A percentile compares a stretch with the other conserved stretches of the same genome.
Evolutionary conservation across 305 asterid genomes (phyloP).

Genomic region (Withania somnifera): DNA sequence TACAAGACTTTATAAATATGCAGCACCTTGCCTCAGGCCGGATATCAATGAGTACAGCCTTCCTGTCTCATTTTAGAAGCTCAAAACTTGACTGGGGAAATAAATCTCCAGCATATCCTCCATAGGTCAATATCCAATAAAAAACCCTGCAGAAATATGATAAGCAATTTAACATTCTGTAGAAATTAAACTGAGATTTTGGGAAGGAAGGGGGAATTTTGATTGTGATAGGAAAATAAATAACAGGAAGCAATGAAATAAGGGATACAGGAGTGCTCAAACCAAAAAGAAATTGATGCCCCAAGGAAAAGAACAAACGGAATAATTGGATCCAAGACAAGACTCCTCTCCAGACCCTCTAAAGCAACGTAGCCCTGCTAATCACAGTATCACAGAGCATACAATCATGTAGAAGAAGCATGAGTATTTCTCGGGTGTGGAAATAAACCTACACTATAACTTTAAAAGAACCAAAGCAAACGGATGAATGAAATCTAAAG

Average conservation of each 20-base stretch:
- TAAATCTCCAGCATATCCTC: slow-evolving; percentile 94
- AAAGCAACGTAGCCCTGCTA: slow-evolving; percentile 49
- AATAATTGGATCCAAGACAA: slow-evolving; percentile 70
- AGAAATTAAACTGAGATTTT: slow-evolving; percentile 9
- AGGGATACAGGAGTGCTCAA: slow-evolving; percentile 21
- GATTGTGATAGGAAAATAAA: slow-evolving; percentile 5
- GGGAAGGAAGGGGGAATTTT: not conserved
- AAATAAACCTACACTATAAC: not conserved
- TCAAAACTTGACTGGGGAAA: slow-evolving; percentile 61
- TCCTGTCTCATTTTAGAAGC: slow-evolving; percentile 58
- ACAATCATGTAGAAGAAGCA: not conserved
- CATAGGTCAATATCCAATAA: slow-evolving; percentile 58
- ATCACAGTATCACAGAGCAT: not conserved
- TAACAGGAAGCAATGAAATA: not conserved
- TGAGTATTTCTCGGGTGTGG: not conserved
- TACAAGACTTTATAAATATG: slow-evolving; percentile 22
- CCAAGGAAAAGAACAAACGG: slow-evolving; percentile 56
- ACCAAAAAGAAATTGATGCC: slow-evolving; percentile 69
- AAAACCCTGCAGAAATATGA: slow-evolving; percentile 97
- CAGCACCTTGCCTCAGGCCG: slow-evolving; percentile 86
- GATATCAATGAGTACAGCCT: slow-evolving; percentile 68
- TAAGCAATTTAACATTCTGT: slow-evolving; percentile 61
- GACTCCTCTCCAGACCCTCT: slow-evolving; percentile 49
- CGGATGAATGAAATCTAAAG: not conserved
- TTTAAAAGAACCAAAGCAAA: not conserved